Evolutionary conservation across 2,329 filamentous ascomycete genomes (phyloP), one percentile per base, ranked within the genome.

Genomic region (Aspergillus flavus): DNA sequence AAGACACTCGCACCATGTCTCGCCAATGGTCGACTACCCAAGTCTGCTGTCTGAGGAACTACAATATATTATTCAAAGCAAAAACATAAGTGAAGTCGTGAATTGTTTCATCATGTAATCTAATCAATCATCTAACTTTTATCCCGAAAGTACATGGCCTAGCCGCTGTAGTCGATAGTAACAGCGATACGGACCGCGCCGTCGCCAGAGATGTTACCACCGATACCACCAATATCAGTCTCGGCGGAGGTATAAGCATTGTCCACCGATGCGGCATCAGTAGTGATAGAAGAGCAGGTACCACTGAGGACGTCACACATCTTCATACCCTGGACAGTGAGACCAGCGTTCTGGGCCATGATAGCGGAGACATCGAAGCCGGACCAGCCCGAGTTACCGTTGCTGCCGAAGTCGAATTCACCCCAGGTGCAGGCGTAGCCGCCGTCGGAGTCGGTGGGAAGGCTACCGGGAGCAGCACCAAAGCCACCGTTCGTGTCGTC

Each of bases 331-430:
- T 78, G 73, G 36, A 78, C 70, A 2, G 62, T 53, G 43, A 71
- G 19, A 10, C 64, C 69, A 10, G 75, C 71, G 12, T 74, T 67
- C 70, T 78, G 72, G 3, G 76, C 72, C 45, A 70, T 61, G 48
- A 79, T 78, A 23, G 72, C 74, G 2, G 74, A 76, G 26, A 76
- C 75, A 59, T 77, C 75, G 48, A 73, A 77, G 11, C 75, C 74
- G 59, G 73, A 75, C 72, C 72, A 75, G 59, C 69, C 73, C 7
- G 36, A 54, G 66, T 77, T 78, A 41, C 57, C 63, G 16, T 59
- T 55, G 58, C 68, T 72, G 9, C 69, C 71, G 55, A 77, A 74
- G 59, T 77, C 75, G 59, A 77, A 76, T 60, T 78, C 75, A 50
- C 74, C 75, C 74, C 73, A 78, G 28, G 75, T 78, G 59, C 65